A percentile compares a stretch with the other conserved stretches of the same genome.
Evolutionary conservation across 176 grass and related monocot genomes (phyloP).

Genomic region (Pontederia crassipes): DNA sequence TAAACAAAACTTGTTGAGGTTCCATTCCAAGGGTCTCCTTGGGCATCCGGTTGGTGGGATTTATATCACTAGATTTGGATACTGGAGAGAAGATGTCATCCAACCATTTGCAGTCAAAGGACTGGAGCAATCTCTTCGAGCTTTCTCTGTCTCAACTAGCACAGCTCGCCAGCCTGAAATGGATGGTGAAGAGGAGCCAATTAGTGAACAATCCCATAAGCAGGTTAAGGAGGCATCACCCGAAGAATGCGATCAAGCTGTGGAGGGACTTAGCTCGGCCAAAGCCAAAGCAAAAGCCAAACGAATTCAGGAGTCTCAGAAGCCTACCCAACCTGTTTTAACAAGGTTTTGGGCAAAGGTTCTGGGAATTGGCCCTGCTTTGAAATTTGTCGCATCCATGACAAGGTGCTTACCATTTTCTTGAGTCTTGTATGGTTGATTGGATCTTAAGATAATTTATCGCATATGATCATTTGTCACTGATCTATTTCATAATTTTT

Average conservation of each 20-base stretch:
- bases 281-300: conserved; percentile 87
- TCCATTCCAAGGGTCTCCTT: conserved; percentile 6
- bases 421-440: conserved; percentile 7
- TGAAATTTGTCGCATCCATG: conserved; percentile 73
- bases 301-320: conserved; percentile 53
- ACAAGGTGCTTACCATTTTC: conserved; percentile 50
- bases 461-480: not conserved
- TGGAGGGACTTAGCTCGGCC: conserved; percentile 83
- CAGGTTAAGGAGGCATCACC: conserved; percentile 64
- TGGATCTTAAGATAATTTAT: not conserved
- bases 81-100: conserved; percentile 19
- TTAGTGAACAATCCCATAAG: conserved; percentile 45
- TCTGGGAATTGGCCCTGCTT: conserved; percentile 81
- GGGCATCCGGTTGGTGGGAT: not conserved
- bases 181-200: conserved; percentile 22
- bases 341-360: conserved; percentile 61
- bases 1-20: conserved; percentile 20
- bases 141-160: conserved; percentile 19
- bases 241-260: conserved; percentile 85
- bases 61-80: conserved; percentile 12
- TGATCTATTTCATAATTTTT: not conserved
- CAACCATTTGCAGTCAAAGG: conserved; percentile 53
- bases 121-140: conserved; percentile 33
- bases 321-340: conserved; percentile 43
- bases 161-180: conserved; percentile 34